Percentiles rank a stretch among this genome's conserved stretches.
These are phyloP conservation scores for Cercospora sp. DNA, from an alignment of 2,329 filamentous ascomycete genomes.

Conservation along the genomic window DNA sequence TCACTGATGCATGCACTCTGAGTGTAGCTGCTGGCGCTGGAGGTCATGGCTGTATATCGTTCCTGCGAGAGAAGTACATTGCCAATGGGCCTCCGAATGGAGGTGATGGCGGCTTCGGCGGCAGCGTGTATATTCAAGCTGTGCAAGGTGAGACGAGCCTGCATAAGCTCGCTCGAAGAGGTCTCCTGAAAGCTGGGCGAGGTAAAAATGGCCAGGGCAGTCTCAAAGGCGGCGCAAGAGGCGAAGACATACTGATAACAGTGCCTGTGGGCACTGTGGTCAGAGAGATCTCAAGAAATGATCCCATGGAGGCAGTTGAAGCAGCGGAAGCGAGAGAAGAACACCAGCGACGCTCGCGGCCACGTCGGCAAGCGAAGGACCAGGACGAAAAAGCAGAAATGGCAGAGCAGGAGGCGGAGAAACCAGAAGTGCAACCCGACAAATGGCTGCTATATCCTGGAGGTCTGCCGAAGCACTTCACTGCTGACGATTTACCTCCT, in stretches of 20 bases:
- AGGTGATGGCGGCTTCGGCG: slow-evolving; percentile 88
- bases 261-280: slow-evolving; percentile 93
- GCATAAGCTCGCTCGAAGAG: slow-evolving; percentile 81
- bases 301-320: slow-evolving; percentile 72
- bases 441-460: slow-evolving; percentile 89
- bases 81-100: slow-evolving; percentile 89
- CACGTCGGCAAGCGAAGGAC: slow-evolving; percentile 42
- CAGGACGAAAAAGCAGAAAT: slow-evolving; percentile 36
- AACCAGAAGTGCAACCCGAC: slow-evolving; percentile 43
- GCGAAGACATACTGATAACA: slow-evolving; percentile 82
- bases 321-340: slow-evolving; percentile 18
- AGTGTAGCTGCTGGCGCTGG: slow-evolving; percentile 76
- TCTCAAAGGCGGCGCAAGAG: slow-evolving; percentile 70
- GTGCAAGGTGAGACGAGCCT: slow-evolving; percentile 87
- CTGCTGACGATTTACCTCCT: slow-evolving; percentile 58
- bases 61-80: slow-evolving; percentile 86
- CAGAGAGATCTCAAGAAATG: slow-evolving; percentile 73
- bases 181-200: slow-evolving; percentile 70
- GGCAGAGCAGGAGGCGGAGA: slow-evolving; percentile 24
- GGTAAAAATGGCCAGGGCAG: slow-evolving; percentile 79
- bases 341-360: slow-evolving; percentile 36
- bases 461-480: slow-evolving; percentile 68
- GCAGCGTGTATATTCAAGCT: slow-evolving; percentile 92
- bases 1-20: slow-evolving; percentile 81
- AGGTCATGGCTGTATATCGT: slow-evolving; percentile 91